Base-by-base conservation (phyloP, 148 eudicot genomes). In the Rhododendron molle region DNA sequence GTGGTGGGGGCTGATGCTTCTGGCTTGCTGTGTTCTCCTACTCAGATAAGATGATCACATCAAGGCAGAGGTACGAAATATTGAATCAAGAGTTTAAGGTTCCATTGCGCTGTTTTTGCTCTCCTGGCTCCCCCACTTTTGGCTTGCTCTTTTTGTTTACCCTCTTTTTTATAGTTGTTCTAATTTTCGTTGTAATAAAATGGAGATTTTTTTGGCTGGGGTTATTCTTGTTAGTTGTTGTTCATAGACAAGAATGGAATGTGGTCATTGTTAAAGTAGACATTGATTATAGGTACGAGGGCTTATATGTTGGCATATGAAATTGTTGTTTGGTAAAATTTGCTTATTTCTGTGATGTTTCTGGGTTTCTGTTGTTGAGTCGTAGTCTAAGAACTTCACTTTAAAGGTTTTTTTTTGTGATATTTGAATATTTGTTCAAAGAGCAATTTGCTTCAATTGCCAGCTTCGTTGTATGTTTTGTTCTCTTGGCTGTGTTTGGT, bases 1-100 rank as follows among this genome's bases (percentile, higher is more conserved):
- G 91, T 89, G 38, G 90, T 96, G 62, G 99, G 99, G 20, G 90
- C 95, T 3, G 99, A 96, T 87, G 99, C 99, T 65, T 96, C 99
- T 26, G 99, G 99, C 54, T 85, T 96, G 90, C 91, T 96, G 13
- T 96, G 99, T 69, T 96, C 98, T 20, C 92, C 98, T 85, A 86
- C 98, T 14, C 99, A 97, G 91, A 88, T 90, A 50, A 88, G 97
- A 91, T 95, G 90, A 94, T 87, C 85, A 32, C 20, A 67, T 40
- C 1, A 28, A 58, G 79, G 28, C 82, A 85, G 83, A 71, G 87
- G 88, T 86, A 81, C 84, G 83, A 49, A 86, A 36, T 74, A 76
- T 78, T 88, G 76, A 85, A 84, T 71, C 43, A 76, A 87, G 82
- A 84, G 74, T 67, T 46, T 23, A 86, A 80, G 36, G 78, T 83